Evolutionary conservation across 2,329 filamentous ascomycete genomes (phyloP).

Genomic region (Cladosporium velox): DNA sequence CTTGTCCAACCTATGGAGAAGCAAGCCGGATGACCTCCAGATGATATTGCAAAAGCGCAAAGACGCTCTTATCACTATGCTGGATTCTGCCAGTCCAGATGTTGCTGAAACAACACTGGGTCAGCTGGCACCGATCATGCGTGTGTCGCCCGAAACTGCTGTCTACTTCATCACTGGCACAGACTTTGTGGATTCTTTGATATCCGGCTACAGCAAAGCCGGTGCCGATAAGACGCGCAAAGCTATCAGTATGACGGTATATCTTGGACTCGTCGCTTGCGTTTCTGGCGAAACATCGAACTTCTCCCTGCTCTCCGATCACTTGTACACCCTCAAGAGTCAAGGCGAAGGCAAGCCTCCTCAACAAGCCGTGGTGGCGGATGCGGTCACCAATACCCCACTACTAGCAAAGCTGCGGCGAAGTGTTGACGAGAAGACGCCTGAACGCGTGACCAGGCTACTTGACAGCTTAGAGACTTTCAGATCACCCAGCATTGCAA

Average conservation of each 20-base stretch:
- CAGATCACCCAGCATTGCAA: conserved; percentile 55
- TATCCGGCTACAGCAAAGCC: conserved; percentile 65
- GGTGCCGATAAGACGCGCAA: conserved; percentile 62
- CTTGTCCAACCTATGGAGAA: conserved; percentile 55
- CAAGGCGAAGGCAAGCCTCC: conserved; percentile 64
- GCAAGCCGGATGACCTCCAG: conserved; percentile 54
- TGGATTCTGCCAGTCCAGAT: conserved; percentile 64
- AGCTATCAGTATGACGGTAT: conserved; percentile 70
- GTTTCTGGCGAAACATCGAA: conserved; percentile 68
- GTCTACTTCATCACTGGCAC: conserved; percentile 76
- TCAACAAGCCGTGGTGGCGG: conserved; percentile 68
- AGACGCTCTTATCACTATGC: conserved; percentile 59
- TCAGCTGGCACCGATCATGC: conserved; percentile 64
- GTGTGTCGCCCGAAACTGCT: conserved; percentile 59
- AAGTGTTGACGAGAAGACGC: conserved; percentile 54
- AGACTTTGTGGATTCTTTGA: conserved; percentile 80
- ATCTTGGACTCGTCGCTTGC: conserved; percentile 72
- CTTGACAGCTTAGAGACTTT: conserved; percentile 63
- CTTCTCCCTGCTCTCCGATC: conserved; percentile 74
- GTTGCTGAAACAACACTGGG: conserved; percentile 58
- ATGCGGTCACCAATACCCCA: conserved; percentile 79
- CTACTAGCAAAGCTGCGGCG: conserved; percentile 65
- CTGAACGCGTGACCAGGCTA: conserved; percentile 60
- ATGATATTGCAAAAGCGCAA: conserved; percentile 61
- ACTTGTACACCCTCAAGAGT: conserved; percentile 76